A percentile compares a stretch with the other conserved stretches of the same genome.
These are phyloP conservation scores for Crithidia expoeki DNA, from an alignment of 208 protist species.

Conservation along the genomic window DNA sequence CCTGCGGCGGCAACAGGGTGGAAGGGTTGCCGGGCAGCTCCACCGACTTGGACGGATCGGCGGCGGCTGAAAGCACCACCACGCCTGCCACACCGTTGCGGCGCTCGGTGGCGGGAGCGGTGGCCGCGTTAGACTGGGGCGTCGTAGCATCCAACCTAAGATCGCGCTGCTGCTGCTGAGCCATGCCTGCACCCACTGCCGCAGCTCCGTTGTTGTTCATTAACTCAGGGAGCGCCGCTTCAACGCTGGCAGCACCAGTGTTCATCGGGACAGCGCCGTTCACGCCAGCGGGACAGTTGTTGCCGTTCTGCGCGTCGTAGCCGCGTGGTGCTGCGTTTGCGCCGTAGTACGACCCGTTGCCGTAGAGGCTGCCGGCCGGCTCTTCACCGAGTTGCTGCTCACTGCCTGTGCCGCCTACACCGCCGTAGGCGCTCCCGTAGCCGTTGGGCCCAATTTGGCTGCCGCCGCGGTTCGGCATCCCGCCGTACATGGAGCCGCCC, in stretches of 20 bases:
- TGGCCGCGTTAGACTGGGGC: neutral
- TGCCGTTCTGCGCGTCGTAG: constrained; percentile 6
- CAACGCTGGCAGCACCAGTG: neutral
- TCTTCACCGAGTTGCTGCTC: neutral
- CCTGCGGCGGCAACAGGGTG: constrained; percentile 11
- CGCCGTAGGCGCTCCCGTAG: constrained; percentile 43
- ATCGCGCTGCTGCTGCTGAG: constrained; percentile 11
- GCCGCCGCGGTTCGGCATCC: constrained; percentile 12
- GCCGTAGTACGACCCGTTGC: constrained; percentile 26
- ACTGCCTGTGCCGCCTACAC: neutral
- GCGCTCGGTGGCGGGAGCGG: constrained; percentile 1
- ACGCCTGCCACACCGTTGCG: constrained; percentile 7
- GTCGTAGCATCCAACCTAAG: neutral
- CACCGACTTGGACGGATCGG: constrained; percentile 1
- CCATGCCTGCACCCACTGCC: too few species aligned
- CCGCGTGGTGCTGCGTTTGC: constrained; percentile 16
- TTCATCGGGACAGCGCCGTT: constrained; percentile 20
- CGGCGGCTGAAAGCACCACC: constrained; percentile 22
- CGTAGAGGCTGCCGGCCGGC: constrained; percentile 7
- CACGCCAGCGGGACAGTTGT: constrained; percentile 28
- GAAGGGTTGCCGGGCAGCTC: constrained; percentile 17
- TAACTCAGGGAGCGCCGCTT: neutral
- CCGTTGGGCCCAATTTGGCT: constrained; percentile 23
- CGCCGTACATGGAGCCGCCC: constrained; percentile 43
- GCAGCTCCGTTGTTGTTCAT: neutral